Percentiles rank a stretch among this genome's conserved stretches.
Evolutionary conservation across 2,329 filamentous ascomycete genomes (phyloP).

Genomic region (Cladorrhinum sp.): DNA sequence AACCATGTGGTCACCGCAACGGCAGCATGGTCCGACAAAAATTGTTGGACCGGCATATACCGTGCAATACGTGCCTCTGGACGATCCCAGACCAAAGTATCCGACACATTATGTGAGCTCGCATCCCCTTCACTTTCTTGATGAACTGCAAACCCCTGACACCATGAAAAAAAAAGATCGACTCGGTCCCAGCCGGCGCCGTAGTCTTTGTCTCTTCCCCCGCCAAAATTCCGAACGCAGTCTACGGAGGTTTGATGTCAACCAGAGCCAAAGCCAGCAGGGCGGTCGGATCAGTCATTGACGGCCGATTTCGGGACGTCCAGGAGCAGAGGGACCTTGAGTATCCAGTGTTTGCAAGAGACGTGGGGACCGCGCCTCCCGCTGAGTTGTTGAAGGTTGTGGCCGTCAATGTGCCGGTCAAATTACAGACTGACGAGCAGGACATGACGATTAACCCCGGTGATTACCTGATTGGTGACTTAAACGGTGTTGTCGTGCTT

Average conservation of each 20-base stretch:
- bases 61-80: constrained; percentile 48
- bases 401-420: constrained; percentile 41
- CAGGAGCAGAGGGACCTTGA: constrained; percentile 50
- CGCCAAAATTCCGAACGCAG: constrained; percentile 44
- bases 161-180: constrained; percentile 39
- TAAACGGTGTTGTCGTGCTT: constrained; percentile 46
- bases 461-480: constrained; percentile 44
- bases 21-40: constrained; percentile 49
- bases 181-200: constrained; percentile 44
- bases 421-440: constrained; percentile 37
- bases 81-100: constrained; percentile 45
- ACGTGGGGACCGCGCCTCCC: constrained; percentile 44
- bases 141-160: background rate
- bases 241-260: constrained; percentile 55
- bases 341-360: constrained; percentile 46
- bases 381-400: constrained; percentile 42
- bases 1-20: constrained; percentile 52
- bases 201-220: constrained; percentile 52
- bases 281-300: constrained; percentile 49
- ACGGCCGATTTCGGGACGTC: constrained; percentile 51
- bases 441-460: constrained; percentile 40
- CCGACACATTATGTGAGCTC: constrained; percentile 44
- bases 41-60: constrained; percentile 55
- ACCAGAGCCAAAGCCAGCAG: constrained; percentile 43
- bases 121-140: background rate